These are phyloP conservation scores for Trichodelitschia bisporula DNA, from an alignment of 495 filamentous ascomycete genomes.

Conservation along the genomic window DNA sequence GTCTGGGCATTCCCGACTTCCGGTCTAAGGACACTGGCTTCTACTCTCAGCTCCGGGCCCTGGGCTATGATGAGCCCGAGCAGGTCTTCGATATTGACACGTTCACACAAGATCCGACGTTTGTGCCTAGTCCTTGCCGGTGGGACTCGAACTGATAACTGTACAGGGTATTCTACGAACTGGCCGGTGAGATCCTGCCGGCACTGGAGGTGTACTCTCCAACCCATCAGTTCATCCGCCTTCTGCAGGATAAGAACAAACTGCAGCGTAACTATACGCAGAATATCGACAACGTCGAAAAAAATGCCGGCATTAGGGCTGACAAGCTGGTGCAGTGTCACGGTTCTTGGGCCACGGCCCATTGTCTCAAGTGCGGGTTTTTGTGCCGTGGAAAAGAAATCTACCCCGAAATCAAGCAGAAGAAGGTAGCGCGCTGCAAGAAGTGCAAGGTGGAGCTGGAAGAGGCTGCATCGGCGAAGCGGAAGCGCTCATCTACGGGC, in stretches of 20 bases:
- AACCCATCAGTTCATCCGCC: constrained; percentile 52
- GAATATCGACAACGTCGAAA: constrained; percentile 90
- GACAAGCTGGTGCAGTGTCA: constrained; percentile 81
- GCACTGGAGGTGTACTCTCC: constrained; percentile 76
- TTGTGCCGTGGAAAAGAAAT: constrained; percentile 48
- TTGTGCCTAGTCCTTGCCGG: no score
- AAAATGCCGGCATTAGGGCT: constrained; percentile 57
- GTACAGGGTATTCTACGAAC: constrained; percentile 84
- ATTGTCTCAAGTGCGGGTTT: constrained; percentile 67
- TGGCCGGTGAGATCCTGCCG: constrained; percentile 79
- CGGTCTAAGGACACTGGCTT: constrained; percentile 51
- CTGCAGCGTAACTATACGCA: constrained; percentile 81
- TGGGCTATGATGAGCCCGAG: constrained; percentile 64
- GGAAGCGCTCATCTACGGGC: constrained; percentile 27
- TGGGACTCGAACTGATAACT: no score
- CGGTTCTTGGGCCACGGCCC: constrained; percentile 73
- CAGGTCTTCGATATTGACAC: constrained; percentile 66
- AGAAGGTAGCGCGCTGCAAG: constrained; percentile 46
- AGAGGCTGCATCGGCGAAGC: no score
- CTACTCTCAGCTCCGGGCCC: constrained; percentile 59
- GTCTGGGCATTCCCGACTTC: constrained; percentile 40
- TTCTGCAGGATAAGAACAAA: constrained; percentile 50
- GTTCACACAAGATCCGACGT: constrained; percentile 60
- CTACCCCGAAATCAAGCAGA: constrained; percentile 33
- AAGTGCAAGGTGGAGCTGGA: no score